Percentiles rank a stretch among this genome's conserved stretches.
These are phyloP conservation scores for Penicillium goetzii DNA, from an alignment of 495 filamentous ascomycete species.

Conservation along the genomic window DNA sequence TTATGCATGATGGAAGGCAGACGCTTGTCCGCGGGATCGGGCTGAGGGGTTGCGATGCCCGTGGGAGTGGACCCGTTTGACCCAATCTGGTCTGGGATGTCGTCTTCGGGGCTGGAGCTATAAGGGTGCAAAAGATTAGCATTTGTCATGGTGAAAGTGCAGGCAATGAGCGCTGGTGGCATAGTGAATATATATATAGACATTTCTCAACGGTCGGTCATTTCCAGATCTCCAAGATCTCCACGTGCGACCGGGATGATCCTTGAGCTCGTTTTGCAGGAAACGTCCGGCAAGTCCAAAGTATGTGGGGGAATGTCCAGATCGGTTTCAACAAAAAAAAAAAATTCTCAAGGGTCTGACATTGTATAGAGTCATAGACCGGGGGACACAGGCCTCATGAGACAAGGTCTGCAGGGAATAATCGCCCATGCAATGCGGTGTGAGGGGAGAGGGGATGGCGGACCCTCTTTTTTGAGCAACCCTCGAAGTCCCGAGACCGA, in stretches of 20 bases:
- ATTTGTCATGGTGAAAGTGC: conserved; percentile 10
- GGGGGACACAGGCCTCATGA: background rate
- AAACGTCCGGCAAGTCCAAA: conserved; percentile 15
- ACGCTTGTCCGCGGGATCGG: conserved; percentile 87
- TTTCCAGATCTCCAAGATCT: background rate
- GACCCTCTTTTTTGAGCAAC: conserved; percentile 21
- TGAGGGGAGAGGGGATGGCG: conserved; percentile 18
- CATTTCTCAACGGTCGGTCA: background rate
- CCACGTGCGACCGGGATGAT: conserved; percentile 13
- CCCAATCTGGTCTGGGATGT: conserved; percentile 75
- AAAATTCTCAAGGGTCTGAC: background rate
- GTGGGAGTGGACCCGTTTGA: conserved; percentile 78
- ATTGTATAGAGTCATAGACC: background rate
- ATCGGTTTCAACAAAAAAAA: background rate
- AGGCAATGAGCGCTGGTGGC: background rate
- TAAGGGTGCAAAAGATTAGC: conserved; percentile 34
- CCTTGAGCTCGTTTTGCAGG: conserved; percentile 8
- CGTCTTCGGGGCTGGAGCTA: conserved; percentile 60
- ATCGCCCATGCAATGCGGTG: conserved; percentile 31
- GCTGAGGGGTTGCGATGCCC: conserved; percentile 83
- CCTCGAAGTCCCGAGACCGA: conserved; percentile 4
- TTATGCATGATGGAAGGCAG: conserved; percentile 89
- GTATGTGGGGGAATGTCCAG: background rate
- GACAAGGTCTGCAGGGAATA: conserved; percentile 12
- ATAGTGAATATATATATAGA: background rate